Conservation (phyloP, 2,329 filamentous ascomycete species). For the Teratosphaeria epicoccoides region DNA sequence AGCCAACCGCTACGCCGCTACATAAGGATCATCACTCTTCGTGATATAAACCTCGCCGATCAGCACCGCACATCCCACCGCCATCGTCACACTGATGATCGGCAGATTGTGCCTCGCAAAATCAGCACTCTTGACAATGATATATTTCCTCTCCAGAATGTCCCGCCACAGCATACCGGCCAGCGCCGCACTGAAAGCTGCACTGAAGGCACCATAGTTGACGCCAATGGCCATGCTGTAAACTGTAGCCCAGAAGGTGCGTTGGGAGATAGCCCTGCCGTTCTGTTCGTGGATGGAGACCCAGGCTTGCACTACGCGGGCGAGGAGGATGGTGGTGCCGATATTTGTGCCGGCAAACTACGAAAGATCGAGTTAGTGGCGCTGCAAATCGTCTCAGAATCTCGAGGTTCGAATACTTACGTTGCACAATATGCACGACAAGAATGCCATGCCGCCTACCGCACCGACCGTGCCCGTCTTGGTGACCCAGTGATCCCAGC, state of each 20-base stretch:
- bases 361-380: neutral
- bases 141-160: slow-evolving; percentile 58
- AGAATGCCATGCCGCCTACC: slow-evolving; percentile 62
- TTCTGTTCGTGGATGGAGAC: slow-evolving; percentile 44
- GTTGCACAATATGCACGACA: slow-evolving; percentile 61
- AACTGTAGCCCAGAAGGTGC: slow-evolving; percentile 63
- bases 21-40: slow-evolving; percentile 32
- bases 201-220: slow-evolving; percentile 62
- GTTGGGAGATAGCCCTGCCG: slow-evolving; percentile 44
- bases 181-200: slow-evolving; percentile 59
- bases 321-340: slow-evolving; percentile 63
- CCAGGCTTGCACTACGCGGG: slow-evolving; percentile 60
- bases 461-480: slow-evolving; percentile 59
- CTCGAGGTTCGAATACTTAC: slow-evolving; percentile 41
- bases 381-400: neutral
- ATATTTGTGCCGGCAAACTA: slow-evolving; percentile 71
- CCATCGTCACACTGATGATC: slow-evolving; percentile 60
- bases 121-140: slow-evolving; percentile 51
- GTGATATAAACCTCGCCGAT: slow-evolving; percentile 55
- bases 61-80: slow-evolving; percentile 50
- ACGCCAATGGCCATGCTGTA: slow-evolving; percentile 61
- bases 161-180: slow-evolving; percentile 64
- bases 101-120: slow-evolving; percentile 60
- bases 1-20: neutral
- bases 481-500: slow-evolving; percentile 62